Percentiles rank a stretch among this genome's conserved stretches.
phyloP scores from a whole-genome alignment of 306 rosid genomes.

The Acacia melanoxylon region DNA sequence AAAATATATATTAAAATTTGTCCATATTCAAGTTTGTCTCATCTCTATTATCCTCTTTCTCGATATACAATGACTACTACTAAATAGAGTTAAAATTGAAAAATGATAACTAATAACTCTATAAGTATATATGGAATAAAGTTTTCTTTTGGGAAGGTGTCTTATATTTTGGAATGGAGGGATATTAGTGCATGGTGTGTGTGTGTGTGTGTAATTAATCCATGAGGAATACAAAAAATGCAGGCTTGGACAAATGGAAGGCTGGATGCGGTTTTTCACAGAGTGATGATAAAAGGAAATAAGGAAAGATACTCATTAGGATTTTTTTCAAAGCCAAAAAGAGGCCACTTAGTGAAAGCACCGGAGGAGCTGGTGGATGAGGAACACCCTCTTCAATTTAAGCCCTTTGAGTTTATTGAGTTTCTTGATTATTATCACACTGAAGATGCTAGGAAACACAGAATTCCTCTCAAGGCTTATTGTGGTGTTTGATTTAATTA shows the following conservation, averaged over 20 bases:
- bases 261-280: background rate
- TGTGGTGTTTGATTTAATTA: background rate
- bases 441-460: background rate
- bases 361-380: background rate
- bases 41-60: too few species aligned
- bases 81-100: too few species aligned
- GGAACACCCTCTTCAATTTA: background rate
- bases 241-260: conserved; percentile 1
- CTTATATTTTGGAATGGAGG: too few species aligned
- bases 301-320: background rate
- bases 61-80: too few species aligned
- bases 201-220: background rate
- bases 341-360: background rate
- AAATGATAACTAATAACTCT: too few species aligned
- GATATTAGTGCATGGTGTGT: too few species aligned
- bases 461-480: background rate
- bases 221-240: background rate
- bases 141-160: too few species aligned
- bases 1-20: too few species aligned
- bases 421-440: background rate
- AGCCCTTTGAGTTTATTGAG: background rate
- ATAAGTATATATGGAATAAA: too few species aligned
- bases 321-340: background rate
- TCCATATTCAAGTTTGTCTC: too few species aligned
- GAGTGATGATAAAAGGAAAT: background rate